phyloP scores from a whole-genome alignment of 768 basidiomycete genomes.

The Leccinum uliginosum region DNA sequence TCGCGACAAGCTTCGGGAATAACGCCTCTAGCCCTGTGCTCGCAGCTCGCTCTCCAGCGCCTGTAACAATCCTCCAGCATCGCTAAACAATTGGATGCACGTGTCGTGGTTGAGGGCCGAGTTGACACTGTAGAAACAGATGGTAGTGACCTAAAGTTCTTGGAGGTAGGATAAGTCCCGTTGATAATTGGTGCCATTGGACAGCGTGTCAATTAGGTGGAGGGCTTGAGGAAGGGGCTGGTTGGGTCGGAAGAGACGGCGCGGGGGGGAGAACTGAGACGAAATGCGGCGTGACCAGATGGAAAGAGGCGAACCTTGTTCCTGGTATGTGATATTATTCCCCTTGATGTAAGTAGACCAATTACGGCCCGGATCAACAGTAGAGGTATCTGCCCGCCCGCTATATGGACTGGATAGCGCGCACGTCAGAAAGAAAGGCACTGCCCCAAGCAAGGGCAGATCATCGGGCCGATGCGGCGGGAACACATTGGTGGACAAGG shows the following conservation, averaged over 20 bases:
- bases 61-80: slow-evolving; percentile 68
- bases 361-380: slow-evolving; percentile 57
- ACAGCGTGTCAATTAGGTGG: slow-evolving; percentile 77
- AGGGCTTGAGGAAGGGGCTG: slow-evolving; percentile 65
- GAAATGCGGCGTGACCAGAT: neutral
- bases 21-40: slow-evolving; percentile 41
- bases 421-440: slow-evolving; percentile 42
- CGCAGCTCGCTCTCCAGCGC: slow-evolving; percentile 72
- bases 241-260: slow-evolving; percentile 38
- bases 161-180: slow-evolving; percentile 79
- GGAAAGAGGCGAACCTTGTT: slow-evolving; percentile 51
- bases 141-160: slow-evolving; percentile 71
- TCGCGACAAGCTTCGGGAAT: slow-evolving; percentile 76
- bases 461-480: no score
- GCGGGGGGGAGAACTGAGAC: slow-evolving; percentile 23
- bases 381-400: slow-evolving; percentile 80
- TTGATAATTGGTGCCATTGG: slow-evolving; percentile 58
- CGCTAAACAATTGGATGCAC: slow-evolving; percentile 76
- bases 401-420: slow-evolving; percentile 66
- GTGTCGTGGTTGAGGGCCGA: slow-evolving; percentile 77
- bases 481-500: slow-evolving; percentile 27
- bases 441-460: slow-evolving; percentile 35
- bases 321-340: slow-evolving; percentile 79
- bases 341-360: slow-evolving; percentile 91
- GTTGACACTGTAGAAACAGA: slow-evolving; percentile 86